Conservation (phyloP, 768 basidiomycete species). For the Russula sp. region DNA sequence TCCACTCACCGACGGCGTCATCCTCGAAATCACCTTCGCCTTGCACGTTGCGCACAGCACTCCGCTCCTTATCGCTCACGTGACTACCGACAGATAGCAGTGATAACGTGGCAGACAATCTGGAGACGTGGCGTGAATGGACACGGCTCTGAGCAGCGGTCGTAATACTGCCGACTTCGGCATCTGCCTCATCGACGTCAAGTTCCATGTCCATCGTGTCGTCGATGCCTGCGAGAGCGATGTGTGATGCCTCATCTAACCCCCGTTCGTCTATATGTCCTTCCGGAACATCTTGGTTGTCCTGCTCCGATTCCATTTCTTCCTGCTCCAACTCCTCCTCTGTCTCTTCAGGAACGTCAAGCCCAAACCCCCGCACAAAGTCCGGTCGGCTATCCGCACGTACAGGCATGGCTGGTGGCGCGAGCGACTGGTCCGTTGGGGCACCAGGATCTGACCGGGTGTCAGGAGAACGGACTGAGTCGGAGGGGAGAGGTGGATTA, state of each 20-base stretch:
- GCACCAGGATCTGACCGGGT: conserved; percentile 56
- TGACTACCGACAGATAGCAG: conserved; percentile 57
- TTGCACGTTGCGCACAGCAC: conserved; percentile 36
- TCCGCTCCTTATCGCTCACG: conserved; percentile 32
- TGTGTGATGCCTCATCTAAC: conserved; percentile 24
- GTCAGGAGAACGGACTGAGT: conserved; percentile 36
- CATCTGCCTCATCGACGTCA: conserved; percentile 38
- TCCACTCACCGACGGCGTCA: conserved; percentile 70
- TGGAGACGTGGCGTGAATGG: conserved; percentile 70
- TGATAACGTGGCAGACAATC: conserved; percentile 64
- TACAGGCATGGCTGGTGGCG: conserved; percentile 42
- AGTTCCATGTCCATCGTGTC: conserved; percentile 31
- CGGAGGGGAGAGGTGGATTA: conserved; percentile 52
- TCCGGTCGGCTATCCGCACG: conserved; percentile 60
- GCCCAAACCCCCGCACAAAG: conserved; percentile 74
- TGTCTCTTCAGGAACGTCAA: conserved; percentile 75
- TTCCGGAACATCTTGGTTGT: conserved; percentile 32
- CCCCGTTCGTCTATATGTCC: conserved; percentile 27
- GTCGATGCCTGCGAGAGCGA: conserved; percentile 18
- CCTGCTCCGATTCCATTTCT: conserved; percentile 25
- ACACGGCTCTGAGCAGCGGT: conserved; percentile 50
- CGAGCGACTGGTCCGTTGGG: conserved; percentile 46
- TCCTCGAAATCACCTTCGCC: conserved; percentile 33
- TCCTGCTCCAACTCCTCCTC: conserved; percentile 50
- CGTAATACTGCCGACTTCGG: conserved; percentile 42